These are phyloP conservation scores for Cyberlindnera petersonii DNA, from an alignment of 805 yeast species.

Conservation along the genomic window DNA sequence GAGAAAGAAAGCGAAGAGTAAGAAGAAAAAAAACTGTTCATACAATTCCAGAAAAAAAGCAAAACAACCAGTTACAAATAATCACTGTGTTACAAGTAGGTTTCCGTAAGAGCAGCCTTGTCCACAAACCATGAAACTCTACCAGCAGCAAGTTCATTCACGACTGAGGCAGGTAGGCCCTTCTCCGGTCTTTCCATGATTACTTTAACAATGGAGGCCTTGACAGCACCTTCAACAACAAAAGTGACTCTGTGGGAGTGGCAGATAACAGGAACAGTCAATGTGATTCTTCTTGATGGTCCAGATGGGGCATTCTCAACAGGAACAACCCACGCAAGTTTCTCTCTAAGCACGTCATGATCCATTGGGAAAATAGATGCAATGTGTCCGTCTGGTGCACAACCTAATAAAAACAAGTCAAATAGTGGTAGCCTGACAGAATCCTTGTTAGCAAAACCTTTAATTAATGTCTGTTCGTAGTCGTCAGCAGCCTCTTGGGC, in stretches of 20 bases:
- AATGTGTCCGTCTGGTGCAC: constrained; percentile 98
- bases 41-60: not conserved
- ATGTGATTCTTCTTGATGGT: constrained; percentile 79
- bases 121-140: constrained; percentile 97
- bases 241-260: constrained; percentile 90
- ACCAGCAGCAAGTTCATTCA: constrained; percentile 95
- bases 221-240: constrained; percentile 94
- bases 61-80: not conserved
- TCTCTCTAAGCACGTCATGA: constrained; percentile 82
- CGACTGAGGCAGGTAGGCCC: constrained; percentile 90
- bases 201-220: constrained; percentile 85
- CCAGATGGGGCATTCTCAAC: constrained; percentile 89
- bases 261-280: constrained; percentile 91
- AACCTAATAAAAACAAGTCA: constrained; percentile 85
- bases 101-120: constrained; percentile 80
- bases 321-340: constrained; percentile 92
- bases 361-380: constrained; percentile 91
- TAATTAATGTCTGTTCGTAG: constrained; percentile 81
- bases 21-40: not conserved
- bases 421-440: constrained; percentile 94
- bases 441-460: constrained; percentile 93
- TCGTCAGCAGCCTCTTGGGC: constrained; percentile 92
- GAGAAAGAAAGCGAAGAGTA: no score
- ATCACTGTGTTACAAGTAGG: constrained; percentile 17
- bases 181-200: constrained; percentile 97